Evolutionary conservation across 306 rosid genomes (phyloP), one percentile per base, ranked within the genome.

Genomic region (Glycine soja): DNA sequence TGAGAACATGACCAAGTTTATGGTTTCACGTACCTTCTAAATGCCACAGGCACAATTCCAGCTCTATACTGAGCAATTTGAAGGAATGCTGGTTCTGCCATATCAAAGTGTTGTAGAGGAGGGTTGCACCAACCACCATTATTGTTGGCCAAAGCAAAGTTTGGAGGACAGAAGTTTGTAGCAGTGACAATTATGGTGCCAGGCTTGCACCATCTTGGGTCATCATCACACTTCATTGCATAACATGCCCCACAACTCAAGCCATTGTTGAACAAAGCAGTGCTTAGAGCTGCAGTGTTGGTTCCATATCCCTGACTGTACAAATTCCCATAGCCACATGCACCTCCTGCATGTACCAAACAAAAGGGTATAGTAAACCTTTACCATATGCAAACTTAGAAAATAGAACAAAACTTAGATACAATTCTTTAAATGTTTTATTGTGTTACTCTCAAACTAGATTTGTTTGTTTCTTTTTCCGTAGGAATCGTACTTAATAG

Each of bases 61-160:
- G 98, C 95, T 7, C 88, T 90, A 81, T 87, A 91, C 18, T 91
- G 91, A 1, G 95, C 98, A 24, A 93, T 93, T 74, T 93, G 92
- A 18, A 91, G 79, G 88, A 90, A 93, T 38, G 97, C 97, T 42
- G 98, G 98, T 81, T 93, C 92, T 1, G 98, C 95, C 91, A 93
- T 76, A 30, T 93, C 98, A 59, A 93, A 91, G 87, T 93, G 98
- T 14, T 91, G 98, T 6, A 91, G 94, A 5, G 98, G 98, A 82
- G 98, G 92, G 69, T 93, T 93, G 81, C 98, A 93, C 98, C 98
- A 93, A 38, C 98, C 97, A 9, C 98, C 97, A 62, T 93, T 89
- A 70, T 87, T 83, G 57, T 87, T 92, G 24, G 95, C 46, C 80
- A 85, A 63, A 11, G 88, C 92, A 10, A 56, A 67, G 78, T 92